Evolutionary conservation across 1,284 basidiomycete genomes (phyloP), one percentile per base, ranked within the genome.

Genomic region (Ceratobasidium sp.): DNA sequence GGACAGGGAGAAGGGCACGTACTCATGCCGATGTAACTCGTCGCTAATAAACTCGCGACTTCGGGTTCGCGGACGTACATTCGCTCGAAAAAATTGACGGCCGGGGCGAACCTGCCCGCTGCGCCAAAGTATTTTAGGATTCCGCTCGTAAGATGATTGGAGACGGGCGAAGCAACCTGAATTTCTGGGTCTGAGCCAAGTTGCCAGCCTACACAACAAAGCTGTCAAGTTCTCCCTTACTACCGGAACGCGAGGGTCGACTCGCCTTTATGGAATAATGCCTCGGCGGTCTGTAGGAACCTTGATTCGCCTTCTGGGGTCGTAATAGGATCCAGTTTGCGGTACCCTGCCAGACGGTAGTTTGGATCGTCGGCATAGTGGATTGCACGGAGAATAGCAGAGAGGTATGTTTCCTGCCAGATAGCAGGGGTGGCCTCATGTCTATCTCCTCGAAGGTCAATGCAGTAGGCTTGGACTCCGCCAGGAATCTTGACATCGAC

Each of bases 401-500:
- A 98, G 0, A 98, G 86, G 77, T 96, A 98, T 0, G 95, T 96
- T 81, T 99, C 96, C 78, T 94, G 93, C 96, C 96, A 99, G 34
- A 99, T 87, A 55, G 94, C 92, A 0, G 91, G 85, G 0, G 94
- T 95, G 4, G 95, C 91, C 78, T 96, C 93, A 75, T 97, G 95
- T 73, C 93, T 94, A 78, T 99, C 96, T 25, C 97, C 96, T 27
- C 96, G 88, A 65, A 97, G 79, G 79, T 99, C 97, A 27, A 99
- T 89, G 31, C 94, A 90, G 78, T 98, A 98, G 7, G 96, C 93
- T 74, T 92, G 88, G 1, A 99, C 97, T 27, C 96, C 96, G 47
- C 96, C 96, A 0, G 97, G 97, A 60, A 99, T 99, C 79, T 96
- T 96, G 69, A 98, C 97, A 73, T 99, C 96, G 6, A 99, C 96